A percentile compares a stretch with the other conserved stretches of the same genome.
Evolutionary conservation across 1,284 basidiomycete species (phyloP).

Genomic region (Moesziomyces aphidis): DNA sequence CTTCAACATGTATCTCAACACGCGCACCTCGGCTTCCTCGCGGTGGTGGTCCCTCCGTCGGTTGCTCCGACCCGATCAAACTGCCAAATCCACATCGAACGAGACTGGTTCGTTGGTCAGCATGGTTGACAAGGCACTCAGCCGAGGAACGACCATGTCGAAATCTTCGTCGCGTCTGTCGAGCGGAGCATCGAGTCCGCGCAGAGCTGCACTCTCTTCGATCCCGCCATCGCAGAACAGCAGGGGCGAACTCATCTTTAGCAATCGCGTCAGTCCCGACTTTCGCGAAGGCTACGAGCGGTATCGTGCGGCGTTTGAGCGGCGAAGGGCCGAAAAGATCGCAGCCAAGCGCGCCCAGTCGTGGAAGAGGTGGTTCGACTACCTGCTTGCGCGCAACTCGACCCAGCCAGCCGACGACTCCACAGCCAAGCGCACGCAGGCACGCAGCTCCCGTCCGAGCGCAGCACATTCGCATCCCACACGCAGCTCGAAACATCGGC

Average conservation of each 20-base stretch:
- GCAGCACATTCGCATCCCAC: constrained; percentile 1
- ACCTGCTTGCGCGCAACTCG: constrained; percentile 12
- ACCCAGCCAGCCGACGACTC: not conserved
- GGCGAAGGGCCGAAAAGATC: constrained; percentile 76
- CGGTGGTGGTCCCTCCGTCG: constrained; percentile 11
- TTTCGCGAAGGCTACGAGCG: constrained; percentile 94
- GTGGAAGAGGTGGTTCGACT: constrained; percentile 47
- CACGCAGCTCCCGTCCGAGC: not conserved
- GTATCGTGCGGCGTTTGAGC: constrained; percentile 90
- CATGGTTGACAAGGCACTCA: not conserved
- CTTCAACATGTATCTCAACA: constrained; percentile 97
- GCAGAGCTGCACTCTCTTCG: constrained; percentile 72
- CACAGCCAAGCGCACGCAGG: not conserved
- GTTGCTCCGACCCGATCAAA: constrained; percentile 1
- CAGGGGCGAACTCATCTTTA: constrained; percentile 95
- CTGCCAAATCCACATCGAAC: not conserved
- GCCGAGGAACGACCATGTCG: not conserved
- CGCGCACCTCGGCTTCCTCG: constrained; percentile 78
- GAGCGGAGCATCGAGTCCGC: constrained; percentile 3
- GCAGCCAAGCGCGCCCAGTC: constrained; percentile 42
- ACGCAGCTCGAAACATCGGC: constrained; percentile 12
- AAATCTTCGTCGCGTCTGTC: not conserved
- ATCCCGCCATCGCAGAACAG: constrained; percentile 91
- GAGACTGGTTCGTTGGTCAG: not conserved
- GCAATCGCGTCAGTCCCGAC: constrained; percentile 80